These are phyloP conservation scores for Plasmodium fragile DNA, from an alignment of 169 alveolate species.

Conservation along the genomic window DNA sequence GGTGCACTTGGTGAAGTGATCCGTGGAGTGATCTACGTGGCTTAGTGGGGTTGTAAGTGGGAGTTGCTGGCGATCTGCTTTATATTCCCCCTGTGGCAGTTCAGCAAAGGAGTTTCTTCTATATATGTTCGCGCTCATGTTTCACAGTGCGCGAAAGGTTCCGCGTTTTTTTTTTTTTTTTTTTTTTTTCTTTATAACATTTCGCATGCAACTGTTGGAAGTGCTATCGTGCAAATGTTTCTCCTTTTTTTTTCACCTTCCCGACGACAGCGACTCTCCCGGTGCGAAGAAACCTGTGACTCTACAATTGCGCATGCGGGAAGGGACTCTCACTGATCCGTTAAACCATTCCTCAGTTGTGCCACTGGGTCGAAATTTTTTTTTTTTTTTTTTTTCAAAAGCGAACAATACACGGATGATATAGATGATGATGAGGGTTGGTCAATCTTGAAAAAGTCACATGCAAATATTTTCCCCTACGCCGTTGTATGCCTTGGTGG, in stretches of 20 bases:
- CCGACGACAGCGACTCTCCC: background rate
- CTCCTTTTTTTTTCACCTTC: background rate
- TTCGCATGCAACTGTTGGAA: background rate
- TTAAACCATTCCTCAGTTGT: background rate
- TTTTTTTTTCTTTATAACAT: no score
- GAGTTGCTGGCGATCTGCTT: background rate
- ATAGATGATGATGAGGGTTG: no score
- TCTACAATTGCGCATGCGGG: background rate
- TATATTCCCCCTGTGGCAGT: background rate
- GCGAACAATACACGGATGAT: background rate
- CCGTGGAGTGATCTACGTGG: background rate
- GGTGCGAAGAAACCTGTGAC: background rate
- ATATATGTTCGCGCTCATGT: background rate
- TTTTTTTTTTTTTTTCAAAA: no score
- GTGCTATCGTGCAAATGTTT: background rate
- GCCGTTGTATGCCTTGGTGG: background rate
- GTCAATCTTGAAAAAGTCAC: background rate
- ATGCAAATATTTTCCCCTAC: background rate
- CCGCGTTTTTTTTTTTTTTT: background rate
- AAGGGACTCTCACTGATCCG: background rate
- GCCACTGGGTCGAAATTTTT: background rate
- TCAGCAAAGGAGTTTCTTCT: background rate
- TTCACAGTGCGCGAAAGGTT: background rate
- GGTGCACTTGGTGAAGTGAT: background rate
- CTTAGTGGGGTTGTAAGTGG: background rate